Base-by-base conservation (phyloP, 805 yeast genomes). In the Yamadazyma scolyti region DNA sequence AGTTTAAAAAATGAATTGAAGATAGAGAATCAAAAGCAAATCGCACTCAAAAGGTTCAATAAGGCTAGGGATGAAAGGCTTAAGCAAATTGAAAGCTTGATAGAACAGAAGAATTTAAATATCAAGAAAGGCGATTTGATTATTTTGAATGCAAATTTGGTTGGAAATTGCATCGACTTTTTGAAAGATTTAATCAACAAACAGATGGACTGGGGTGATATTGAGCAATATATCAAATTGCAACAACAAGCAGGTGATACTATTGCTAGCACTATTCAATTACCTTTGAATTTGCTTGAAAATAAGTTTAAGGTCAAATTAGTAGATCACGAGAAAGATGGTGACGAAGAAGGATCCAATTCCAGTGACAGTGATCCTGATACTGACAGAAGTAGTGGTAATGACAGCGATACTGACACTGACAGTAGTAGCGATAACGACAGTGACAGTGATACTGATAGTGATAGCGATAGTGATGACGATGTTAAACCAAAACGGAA, bases 171-270 rank as follows among this genome's bases (percentile, higher is more conserved):
- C 28, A 80, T 75, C 37, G 55, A 51, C 6, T 79, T 83, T 2
- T 83, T 90, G 4, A 82, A 79, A 36, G 61, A 65, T 1, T 58
- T 87, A 33, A 40, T 88, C 4, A 79, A 81, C 34, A 93, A 85
- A 49, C 89, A 85, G 41, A 85, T 87, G 86, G 97, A 90, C 52
- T 90, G 98, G 98, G 73, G 75, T 25, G 82, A 86, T 38, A 89
- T 89, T 40, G 96, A 83, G 50, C 77, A 79, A 40, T 58, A 82
- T 35, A 79, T 90, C 30, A 61, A 71, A 28, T 67, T 77, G 30
- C 95, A 90, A 48, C 79, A 85, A 44, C 56, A 63, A 1, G 73
- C 79, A 44, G 79, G 81, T 1, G 84, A 80, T 44, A 55, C 61
- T 4, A 63, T 79, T 34, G 96, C 96, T 0, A 58, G 63, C 21